Evolutionary conservation across 2,329 filamentous ascomycete genomes (phyloP), one percentile per base, ranked within the genome.

Genomic region (Mollisia scopiformis): DNA sequence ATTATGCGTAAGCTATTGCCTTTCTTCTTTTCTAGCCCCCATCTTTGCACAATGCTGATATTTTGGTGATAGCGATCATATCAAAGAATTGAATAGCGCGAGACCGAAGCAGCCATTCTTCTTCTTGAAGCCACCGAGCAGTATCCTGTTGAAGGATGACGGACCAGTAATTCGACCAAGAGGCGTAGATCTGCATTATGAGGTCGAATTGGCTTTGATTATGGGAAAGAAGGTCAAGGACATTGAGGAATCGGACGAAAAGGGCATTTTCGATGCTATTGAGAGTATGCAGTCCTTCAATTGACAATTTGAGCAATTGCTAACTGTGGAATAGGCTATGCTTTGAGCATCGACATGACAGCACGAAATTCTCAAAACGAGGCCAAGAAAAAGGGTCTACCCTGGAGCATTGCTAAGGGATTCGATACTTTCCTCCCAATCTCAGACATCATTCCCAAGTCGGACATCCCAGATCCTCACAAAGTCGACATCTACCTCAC

Each of bases 361-460:
- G 95, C 91, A 0, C 90, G 95, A 67, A 98, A 98, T 77, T 86
- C 92, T 6, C 95, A 99, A 79, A 91, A 97, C 70, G 93, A 97
- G 80, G 94, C 94, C 67, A 99, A 98, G 86, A 92, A 90, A 79
- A 97, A 95, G 82, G 93, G 95, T 35, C 87, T 98, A 16, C 95
- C 95, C 7, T 99, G 95, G 95, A 88, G 88, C 71, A 97, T 97
- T 68, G 90, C 92, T 69, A 99, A 99, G 81, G 95, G 95, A 50
- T 99, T 98, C 75, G 95, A 99, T 76, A 98, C 95, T 2, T 99
- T 99, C 81, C 83, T 96, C 55, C 95, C 95, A 61, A 84, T 99
- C 72, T 92, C 89, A 75, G 81, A 89, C 66, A 82, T 91, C 58
- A 96, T 99, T 71, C 81, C 87, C 68, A 96, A 96, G 80, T 82